Base-by-base conservation (phyloP, 2,329 filamentous ascomycete species). In the Trichoderma sp. region DNA sequence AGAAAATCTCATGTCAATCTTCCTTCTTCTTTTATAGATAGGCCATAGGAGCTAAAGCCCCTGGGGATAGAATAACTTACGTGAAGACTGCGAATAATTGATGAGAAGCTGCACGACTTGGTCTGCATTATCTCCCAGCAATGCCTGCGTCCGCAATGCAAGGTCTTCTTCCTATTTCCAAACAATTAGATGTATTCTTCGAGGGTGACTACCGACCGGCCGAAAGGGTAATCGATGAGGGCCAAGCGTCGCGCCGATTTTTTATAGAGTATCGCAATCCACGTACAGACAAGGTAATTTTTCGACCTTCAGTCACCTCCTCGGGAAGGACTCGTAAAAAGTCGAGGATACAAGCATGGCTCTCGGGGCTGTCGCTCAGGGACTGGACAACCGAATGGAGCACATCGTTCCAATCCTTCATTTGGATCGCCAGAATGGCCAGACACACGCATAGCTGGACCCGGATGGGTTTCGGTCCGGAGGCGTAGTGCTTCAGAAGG, bases 251-350 rank as follows among this genome's bases (percentile, higher is more conserved):
- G 77, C 78, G 83, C 82, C 83, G 85, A 81, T 84, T 71, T 53
- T 53, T 50, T 20, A 20, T 20, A 68, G 43, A 80, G 80, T 78
- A 84, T 77, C 81, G 85, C 85, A 86, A 85, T 92, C 90, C 88
- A 95, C 94, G 86, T 96, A 97, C 95, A 90, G 94, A 95, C 85
- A 99, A 88, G 88, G 94, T 97, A 88, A 99, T 98, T 86, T 98
- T 99, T 84, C 96, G 94, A 85, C 96, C 96, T 88, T 99, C 95
- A 77, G 93, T 98, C 80, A 99, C 96, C 88, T 99, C 96, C 87
- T 99, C 96, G 71, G 96, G 96, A 75, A 99, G 90, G 78, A 99
- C 95, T 82, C 94, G 94, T 75, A 99, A 87, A 82, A 99, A 99
- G 82, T 99, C 96, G 79, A 99, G 87, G 78, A 98, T 92, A 81